Base-by-base conservation (phyloP, 1,284 basidiomycete species). In the Agaricales sp. region DNA sequence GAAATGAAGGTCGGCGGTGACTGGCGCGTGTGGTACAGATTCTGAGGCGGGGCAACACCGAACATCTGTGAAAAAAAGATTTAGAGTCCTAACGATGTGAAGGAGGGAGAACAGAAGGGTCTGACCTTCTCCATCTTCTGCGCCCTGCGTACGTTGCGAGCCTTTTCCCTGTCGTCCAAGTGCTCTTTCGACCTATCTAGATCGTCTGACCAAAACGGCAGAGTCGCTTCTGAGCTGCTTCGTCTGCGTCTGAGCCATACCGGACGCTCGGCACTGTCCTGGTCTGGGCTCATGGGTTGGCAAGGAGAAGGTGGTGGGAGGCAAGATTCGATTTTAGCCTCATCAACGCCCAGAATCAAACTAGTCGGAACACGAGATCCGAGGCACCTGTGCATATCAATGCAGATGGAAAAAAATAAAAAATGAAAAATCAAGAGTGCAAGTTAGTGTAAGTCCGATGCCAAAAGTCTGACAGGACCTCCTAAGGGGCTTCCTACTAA, bases 41-140 rank as follows among this genome's bases (percentile, higher is more conserved):
- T 77, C 54, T 85, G 82, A 1, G 87, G 87, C 30, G 87, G 87
- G 3, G 77, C 78, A 24, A 80, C 78, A 49, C 87, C 87, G 59
- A 90, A 89, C 58, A 90, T 73, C 87, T 90, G 52, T 4, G 14
- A 43, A 20, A 50, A 37, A 18, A 38, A 52, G 45, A 51, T 54
- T 21, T 19, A 24, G 49, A 51, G 20, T 41, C 45, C 26, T 41
- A 26, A 51, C 37, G 16, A 45, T 46, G 43, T 14, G 18, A 22
- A 46, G 47, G 37, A 50, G 18, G 53, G 22, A 14, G 20, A 35
- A 45, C 19, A 24, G 4, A 8, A 19, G 18, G 4, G 35, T 63
- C 70, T 43, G 50, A 85, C 86, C 78, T 83, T 82, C 64, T 89
- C 85, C 85, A 90, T 88, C 66, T 90, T 90, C 57, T 81, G 70